phyloP scores from a whole-genome alignment of 2,329 filamentous ascomycete species.

The Curvularia eragrostidis region DNA sequence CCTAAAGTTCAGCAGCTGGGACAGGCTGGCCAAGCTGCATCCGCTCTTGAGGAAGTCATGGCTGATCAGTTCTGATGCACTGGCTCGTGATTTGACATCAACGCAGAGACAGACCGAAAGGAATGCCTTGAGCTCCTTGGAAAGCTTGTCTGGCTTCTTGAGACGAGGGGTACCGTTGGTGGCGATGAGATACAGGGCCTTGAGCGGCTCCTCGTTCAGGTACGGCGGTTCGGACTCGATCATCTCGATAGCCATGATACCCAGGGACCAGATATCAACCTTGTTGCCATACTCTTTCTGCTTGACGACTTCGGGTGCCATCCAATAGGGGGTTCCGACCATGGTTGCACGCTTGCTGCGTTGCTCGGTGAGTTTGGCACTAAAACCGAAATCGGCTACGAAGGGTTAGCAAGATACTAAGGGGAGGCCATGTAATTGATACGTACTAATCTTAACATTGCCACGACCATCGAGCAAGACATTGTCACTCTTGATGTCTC shows the following conservation, averaged over 20 bases:
- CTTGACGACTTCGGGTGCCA: slow-evolving; percentile 99
- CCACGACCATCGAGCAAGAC: slow-evolving; percentile 92
- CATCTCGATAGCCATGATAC: slow-evolving; percentile 99
- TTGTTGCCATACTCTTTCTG: slow-evolving; percentile 99
- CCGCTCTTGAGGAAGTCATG: slow-evolving; percentile 96
- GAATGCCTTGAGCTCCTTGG: slow-evolving; percentile 97
- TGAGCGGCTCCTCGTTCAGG: slow-evolving; percentile 95
- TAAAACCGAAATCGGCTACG: slow-evolving; percentile 98
- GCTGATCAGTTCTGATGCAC: slow-evolving; percentile 83
- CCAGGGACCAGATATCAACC: slow-evolving; percentile 98
- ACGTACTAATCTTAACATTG: slow-evolving; percentile 96
- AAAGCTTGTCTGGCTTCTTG: slow-evolving; percentile 98
- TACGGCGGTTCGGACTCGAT: slow-evolving; percentile 98
- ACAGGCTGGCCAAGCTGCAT: slow-evolving; percentile 80
- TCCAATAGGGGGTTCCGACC: slow-evolving; percentile 99
- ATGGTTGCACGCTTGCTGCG: slow-evolving; percentile 98
- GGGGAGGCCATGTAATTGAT: neutral
- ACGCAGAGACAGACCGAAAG: slow-evolving; percentile 95
- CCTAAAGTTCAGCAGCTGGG: slow-evolving; percentile 82
- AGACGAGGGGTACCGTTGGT: slow-evolving; percentile 96
- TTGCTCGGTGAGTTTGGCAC: slow-evolving; percentile 94
- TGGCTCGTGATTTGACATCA: slow-evolving; percentile 92
- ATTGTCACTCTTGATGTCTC: slow-evolving; percentile 99
- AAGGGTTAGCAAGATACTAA: slow-evolving; percentile 11
- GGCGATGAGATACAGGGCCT: slow-evolving; percentile 95